Conservation (phyloP, 2,329 filamentous ascomycete species). For the Fusarium nygamai region DNA sequence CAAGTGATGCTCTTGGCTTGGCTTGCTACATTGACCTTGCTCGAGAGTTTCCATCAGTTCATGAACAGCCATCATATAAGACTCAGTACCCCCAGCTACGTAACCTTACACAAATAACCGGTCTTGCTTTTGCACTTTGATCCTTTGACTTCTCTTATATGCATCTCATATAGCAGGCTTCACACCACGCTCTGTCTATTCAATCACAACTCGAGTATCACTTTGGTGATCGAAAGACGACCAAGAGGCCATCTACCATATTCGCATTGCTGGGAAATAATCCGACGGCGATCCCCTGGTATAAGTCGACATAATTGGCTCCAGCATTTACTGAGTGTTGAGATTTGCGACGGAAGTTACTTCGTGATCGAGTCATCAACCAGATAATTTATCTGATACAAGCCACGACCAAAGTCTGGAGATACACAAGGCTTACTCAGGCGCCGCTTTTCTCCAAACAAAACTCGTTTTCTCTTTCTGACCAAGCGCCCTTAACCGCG, state of each 20-base stretch:
- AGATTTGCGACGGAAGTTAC: conserved; percentile 1
- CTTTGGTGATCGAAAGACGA: conserved; percentile 6
- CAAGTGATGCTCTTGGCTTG: conserved; percentile 37
- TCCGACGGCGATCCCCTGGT: conserved; percentile 32
- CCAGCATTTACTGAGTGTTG: conserved; percentile 12
- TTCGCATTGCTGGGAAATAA: conserved; percentile 21
- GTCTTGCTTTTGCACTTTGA: conserved; percentile 4
- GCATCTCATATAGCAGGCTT: not conserved
- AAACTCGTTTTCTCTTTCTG: not conserved
- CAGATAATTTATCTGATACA: conserved; percentile 33
- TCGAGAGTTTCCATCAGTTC: conserved; percentile 33
- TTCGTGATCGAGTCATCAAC: conserved; percentile 22
- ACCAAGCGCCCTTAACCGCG: conserved; percentile 27
- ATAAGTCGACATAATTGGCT: conserved; percentile 24
- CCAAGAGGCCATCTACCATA: conserved; percentile 7
- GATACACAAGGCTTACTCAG: conserved; percentile 27
- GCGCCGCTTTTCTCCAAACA: conserved; percentile 16
- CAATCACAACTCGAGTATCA: conserved; percentile 4
- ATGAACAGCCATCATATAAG: conserved; percentile 40
- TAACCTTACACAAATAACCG: not conserved
- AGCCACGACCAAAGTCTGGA: conserved; percentile 20
- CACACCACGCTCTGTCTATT: not conserved
- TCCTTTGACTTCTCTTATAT: not conserved
- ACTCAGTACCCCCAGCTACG: conserved; percentile 33
- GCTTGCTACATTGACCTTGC: conserved; percentile 37